These are phyloP conservation scores for Nakazawaea laoshanensis DNA, from an alignment of 805 yeast species.

Conservation along the genomic window DNA sequence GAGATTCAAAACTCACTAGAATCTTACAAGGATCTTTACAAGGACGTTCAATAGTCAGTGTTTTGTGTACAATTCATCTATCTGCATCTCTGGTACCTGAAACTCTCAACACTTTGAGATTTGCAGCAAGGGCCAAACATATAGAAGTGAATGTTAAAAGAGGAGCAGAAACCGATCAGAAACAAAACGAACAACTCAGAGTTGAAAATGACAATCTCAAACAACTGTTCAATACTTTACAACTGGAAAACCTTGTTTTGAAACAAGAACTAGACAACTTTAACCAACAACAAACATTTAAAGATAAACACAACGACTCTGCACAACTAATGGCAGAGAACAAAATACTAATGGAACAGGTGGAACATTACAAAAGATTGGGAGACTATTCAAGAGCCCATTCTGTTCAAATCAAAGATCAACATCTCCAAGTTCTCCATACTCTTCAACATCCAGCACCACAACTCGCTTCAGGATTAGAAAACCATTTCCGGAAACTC, in stretches of 20 bases:
- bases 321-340: slow-evolving; percentile 52
- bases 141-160: slow-evolving; percentile 61
- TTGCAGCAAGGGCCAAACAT: slow-evolving; percentile 91
- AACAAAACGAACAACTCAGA: no score
- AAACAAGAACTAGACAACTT: slow-evolving; percentile 54
- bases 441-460: no score
- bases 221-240: no score
- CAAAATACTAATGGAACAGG: slow-evolving; percentile 50
- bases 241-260: no score
- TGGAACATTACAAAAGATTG: slow-evolving; percentile 61
- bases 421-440: slow-evolving; percentile 50
- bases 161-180: no score
- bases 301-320: no score
- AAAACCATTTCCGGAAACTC: slow-evolving; percentile 37
- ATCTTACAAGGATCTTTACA: slow-evolving; percentile 86
- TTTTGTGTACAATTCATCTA: slow-evolving; percentile 80
- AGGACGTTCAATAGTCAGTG: slow-evolving; percentile 76
- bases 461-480: no score
- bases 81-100: slow-evolving; percentile 58
- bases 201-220: slow-evolving; percentile 43
- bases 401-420: slow-evolving; percentile 45
- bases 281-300: slow-evolving; percentile 37
- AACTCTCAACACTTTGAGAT: slow-evolving; percentile 78
- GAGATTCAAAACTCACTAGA: slow-evolving; percentile 90
- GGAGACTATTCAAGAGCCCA: slow-evolving; percentile 32